These are phyloP conservation scores for Plasmopara muralis DNA, from an alignment of 352 stramenopile genomes.

Conservation along the genomic window DNA sequence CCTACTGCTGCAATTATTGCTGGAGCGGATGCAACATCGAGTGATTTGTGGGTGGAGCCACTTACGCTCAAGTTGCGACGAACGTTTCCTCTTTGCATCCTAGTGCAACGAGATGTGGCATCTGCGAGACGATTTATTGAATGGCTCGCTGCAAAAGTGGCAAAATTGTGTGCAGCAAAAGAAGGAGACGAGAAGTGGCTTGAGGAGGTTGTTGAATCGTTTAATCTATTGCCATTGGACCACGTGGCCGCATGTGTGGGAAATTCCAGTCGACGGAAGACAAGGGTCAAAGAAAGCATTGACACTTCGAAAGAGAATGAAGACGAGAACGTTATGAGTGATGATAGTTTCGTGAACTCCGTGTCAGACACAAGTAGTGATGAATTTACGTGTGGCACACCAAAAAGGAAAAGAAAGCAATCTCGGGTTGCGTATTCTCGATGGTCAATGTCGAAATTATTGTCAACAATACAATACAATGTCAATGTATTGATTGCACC, in stretches of 20 bases:
- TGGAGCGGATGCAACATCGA: conserved; percentile 64
- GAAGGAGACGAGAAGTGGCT: conserved; percentile 55
- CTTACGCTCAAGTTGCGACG: conserved; percentile 58
- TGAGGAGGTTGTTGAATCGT: conserved; percentile 36
- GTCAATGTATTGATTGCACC: conserved; percentile 18
- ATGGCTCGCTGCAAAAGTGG: conserved; percentile 52
- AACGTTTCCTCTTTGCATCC: conserved; percentile 60
- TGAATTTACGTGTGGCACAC: conserved; percentile 3
- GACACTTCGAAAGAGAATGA: background rate
- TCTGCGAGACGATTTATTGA: conserved; percentile 59
- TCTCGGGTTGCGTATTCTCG: conserved; percentile 24
- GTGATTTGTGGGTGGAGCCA: conserved; percentile 67
- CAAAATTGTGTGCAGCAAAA: conserved; percentile 28
- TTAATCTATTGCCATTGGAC: conserved; percentile 31
- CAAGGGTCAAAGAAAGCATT: conserved; percentile 9
- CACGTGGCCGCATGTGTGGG: conserved; percentile 11
- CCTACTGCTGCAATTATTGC: conserved; percentile 59
- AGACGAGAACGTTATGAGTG: conserved; percentile 3
- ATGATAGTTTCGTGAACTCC: conserved; percentile 10
- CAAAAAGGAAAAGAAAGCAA: conserved; percentile 11
- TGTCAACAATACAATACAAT: conserved; percentile 29
- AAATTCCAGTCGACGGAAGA: conserved; percentile 10
- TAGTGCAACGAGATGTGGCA: conserved; percentile 43
- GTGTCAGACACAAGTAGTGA: conserved; percentile 8
- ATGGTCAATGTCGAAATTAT: conserved; percentile 44